phyloP scores from a whole-genome alignment of 352 stramenopile genomes.

The Blastocystis sp. region DNA sequence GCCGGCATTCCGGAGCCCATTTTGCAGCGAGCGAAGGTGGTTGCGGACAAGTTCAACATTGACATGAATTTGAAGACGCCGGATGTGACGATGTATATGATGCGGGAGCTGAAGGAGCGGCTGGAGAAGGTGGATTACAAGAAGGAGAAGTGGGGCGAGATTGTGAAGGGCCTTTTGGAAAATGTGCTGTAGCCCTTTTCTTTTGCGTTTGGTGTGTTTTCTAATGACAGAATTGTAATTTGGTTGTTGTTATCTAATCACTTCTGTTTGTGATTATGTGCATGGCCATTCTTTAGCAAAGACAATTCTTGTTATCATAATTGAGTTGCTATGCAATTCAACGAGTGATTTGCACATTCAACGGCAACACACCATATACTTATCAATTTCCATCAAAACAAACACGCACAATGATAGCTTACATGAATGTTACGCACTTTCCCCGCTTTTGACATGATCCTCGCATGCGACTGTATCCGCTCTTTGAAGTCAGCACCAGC shows the following conservation, averaged over 20 bases:
- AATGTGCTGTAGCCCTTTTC: not conserved
- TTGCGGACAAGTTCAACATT: slow-evolving; percentile 57
- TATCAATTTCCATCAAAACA: no score
- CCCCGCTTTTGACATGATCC: not conserved
- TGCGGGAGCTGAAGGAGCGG: not conserved
- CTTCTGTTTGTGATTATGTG: no score
- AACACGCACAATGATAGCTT: no score
- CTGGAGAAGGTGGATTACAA: not conserved
- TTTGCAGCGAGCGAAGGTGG: slow-evolving; percentile 16
- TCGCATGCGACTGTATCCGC: not conserved
- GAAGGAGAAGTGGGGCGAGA: not conserved
- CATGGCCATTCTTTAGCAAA: no score
- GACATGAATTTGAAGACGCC: slow-evolving; percentile 43
- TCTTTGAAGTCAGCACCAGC: not conserved
- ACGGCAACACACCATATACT: no score
- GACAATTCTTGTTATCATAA: no score
- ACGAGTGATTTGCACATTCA: no score
- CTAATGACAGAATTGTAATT: no score
- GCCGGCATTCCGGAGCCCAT: slow-evolving; percentile 91
- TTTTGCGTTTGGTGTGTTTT: not conserved
- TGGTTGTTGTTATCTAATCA: no score
- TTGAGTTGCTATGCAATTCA: no score
- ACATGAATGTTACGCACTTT: no score
- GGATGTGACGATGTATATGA: slow-evolving; percentile 16
- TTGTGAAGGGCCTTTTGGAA: not conserved